Conservation (phyloP, 2,329 filamentous ascomycete genomes). For the Orbilia quercus region DNA sequence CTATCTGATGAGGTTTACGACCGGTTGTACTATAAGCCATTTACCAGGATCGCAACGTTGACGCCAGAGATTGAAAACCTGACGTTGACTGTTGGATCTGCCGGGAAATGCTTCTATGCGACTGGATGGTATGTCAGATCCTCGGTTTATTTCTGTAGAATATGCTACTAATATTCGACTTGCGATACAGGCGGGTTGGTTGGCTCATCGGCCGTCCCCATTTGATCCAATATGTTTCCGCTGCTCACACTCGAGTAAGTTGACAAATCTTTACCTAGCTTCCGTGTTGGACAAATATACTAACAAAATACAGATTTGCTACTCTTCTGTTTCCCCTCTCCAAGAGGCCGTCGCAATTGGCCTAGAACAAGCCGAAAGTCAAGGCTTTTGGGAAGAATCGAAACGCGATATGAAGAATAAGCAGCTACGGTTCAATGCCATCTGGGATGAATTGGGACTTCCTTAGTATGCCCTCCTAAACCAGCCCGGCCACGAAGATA, state of each 20-base stretch:
- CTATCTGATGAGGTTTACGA: conserved; percentile 95
- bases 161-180: conserved; percentile 11
- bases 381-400: conserved; percentile 87
- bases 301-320: conserved; percentile 74
- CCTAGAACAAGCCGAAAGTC: conserved; percentile 86
- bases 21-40: conserved; percentile 91
- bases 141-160: neutral
- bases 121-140: conserved; percentile 77
- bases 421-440: conserved; percentile 84
- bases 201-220: conserved; percentile 92
- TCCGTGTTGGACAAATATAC: neutral
- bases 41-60: conserved; percentile 89
- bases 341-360: conserved; percentile 95
- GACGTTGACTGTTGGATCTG: conserved; percentile 93
- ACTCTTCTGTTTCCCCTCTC: conserved; percentile 88
- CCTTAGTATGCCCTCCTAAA: conserved; percentile 65
- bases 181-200: conserved; percentile 64
- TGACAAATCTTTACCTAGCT: neutral
- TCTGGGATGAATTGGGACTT: conserved; percentile 79
- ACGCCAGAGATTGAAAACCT: conserved; percentile 88
- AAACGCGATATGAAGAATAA: conserved; percentile 89
- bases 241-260: conserved; percentile 80
- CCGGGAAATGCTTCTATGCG: conserved; percentile 97
- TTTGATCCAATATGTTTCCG: conserved; percentile 88
- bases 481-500: neutral